phyloP scores from a whole-genome alignment of 306 rosid species.

The Vigna trinervia region DNA sequence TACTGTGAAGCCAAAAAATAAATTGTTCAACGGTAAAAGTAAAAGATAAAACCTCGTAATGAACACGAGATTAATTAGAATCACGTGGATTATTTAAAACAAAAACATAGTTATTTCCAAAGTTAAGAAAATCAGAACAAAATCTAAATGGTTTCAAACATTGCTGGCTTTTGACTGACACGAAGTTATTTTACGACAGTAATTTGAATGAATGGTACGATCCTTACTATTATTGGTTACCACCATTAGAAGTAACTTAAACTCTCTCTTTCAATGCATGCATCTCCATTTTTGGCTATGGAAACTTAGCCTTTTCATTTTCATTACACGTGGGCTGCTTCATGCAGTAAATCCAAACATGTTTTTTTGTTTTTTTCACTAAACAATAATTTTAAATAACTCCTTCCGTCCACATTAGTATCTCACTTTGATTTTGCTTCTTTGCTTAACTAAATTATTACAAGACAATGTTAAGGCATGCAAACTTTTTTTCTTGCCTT shows the following conservation, averaged over 20 bases:
- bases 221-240: background rate
- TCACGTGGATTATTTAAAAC: background rate
- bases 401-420: slow-evolving; percentile 7
- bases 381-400: slow-evolving; percentile 18
- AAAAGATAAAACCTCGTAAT: background rate
- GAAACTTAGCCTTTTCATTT: slow-evolving; percentile 7
- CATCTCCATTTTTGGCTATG: slow-evolving; percentile 15
- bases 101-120: background rate
- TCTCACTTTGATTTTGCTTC: slow-evolving; percentile 26
- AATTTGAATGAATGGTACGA: background rate
- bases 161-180: background rate
- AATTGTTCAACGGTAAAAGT: background rate
- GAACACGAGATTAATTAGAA: background rate
- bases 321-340: slow-evolving; percentile 59
- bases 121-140: background rate
- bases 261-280: background rate
- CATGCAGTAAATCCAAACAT: slow-evolving; percentile 37
- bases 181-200: background rate
- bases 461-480: background rate
- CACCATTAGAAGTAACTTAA: background rate
- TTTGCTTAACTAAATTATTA: background rate
- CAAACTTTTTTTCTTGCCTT: background rate
- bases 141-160: background rate
- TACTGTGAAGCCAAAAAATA: background rate
- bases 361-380: slow-evolving; percentile 34